Evolutionary conservation across 139 green algal genomes (phyloP).

Genomic region (Picochlorum sp.): DNA sequence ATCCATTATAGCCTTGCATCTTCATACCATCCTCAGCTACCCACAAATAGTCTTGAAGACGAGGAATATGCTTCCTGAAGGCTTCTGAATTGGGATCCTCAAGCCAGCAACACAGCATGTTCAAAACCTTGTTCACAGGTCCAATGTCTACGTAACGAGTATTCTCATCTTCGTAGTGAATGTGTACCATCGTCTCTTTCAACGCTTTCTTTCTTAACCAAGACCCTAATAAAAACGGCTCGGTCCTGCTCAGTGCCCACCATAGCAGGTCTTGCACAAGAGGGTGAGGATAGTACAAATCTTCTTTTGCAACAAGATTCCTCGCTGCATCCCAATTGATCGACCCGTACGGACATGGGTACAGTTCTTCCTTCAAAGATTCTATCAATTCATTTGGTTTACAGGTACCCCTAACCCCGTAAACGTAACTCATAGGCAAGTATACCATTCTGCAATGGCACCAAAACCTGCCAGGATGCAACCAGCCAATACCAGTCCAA

Average conservation of each 20-base stretch:
- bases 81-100: conserved; percentile 68
- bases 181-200: conserved; percentile 76
- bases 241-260: conserved; percentile 72
- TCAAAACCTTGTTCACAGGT: conserved; percentile 98
- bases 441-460: conserved; percentile 99
- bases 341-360: conserved; percentile 58
- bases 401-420: conserved; percentile 62
- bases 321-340: conserved; percentile 88
- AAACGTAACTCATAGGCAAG: conserved; percentile 97
- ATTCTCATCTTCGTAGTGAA: conserved; percentile 99
- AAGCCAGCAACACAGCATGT: conserved; percentile 94
- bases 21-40: conserved; percentile 97
- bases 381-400: conserved; percentile 38
- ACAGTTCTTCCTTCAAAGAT: conserved; percentile 71
- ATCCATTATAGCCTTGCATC: conserved; percentile 97
- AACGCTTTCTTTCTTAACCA: conserved; percentile 61
- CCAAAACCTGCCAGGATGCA: conserved; percentile 92
- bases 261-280: conserved; percentile 85
- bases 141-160: conserved; percentile 96
- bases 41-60: conserved; percentile 87
- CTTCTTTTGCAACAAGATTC: conserved; percentile 75
- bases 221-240: conserved; percentile 59
- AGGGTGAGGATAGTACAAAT: conserved; percentile 98
- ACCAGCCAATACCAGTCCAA: conserved; percentile 65
- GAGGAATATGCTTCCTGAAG: conserved; percentile 50